Evolutionary conservation across 208 protist species (phyloP).

Genomic region (Naegleria fowleri): DNA sequence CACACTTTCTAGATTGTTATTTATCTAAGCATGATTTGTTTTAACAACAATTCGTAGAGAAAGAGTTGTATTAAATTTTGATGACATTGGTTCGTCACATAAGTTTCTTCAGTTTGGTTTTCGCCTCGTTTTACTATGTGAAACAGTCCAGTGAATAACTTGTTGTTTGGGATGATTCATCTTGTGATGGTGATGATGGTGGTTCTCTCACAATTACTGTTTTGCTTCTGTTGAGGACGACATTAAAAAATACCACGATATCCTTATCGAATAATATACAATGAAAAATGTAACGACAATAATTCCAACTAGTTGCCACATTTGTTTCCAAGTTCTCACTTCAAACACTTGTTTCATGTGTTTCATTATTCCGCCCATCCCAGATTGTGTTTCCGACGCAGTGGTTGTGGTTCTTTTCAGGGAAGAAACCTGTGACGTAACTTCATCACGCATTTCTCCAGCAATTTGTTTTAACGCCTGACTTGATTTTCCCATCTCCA

Average conservation of each 20-base stretch:
- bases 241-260: background rate
- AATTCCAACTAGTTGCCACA: background rate
- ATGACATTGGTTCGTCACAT: no score
- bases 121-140: no score
- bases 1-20: no score
- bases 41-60: no score
- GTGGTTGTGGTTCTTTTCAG: background rate
- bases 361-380: background rate
- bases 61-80: no score
- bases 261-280: background rate
- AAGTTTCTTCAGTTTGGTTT: no score
- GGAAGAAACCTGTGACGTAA: background rate
- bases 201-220: no score
- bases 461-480: background rate
- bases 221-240: background rate
- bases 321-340: background rate
- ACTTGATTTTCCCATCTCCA: background rate
- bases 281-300: background rate
- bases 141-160: no score
- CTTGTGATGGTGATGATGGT: no score
- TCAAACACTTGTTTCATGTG: background rate
- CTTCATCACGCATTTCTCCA: background rate
- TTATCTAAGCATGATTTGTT: no score
- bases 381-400: background rate
- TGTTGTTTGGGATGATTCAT: no score